These are phyloP conservation scores for Phytopythium delawarense DNA, from an alignment of 352 stramenopile genomes.

Conservation along the genomic window DNA sequence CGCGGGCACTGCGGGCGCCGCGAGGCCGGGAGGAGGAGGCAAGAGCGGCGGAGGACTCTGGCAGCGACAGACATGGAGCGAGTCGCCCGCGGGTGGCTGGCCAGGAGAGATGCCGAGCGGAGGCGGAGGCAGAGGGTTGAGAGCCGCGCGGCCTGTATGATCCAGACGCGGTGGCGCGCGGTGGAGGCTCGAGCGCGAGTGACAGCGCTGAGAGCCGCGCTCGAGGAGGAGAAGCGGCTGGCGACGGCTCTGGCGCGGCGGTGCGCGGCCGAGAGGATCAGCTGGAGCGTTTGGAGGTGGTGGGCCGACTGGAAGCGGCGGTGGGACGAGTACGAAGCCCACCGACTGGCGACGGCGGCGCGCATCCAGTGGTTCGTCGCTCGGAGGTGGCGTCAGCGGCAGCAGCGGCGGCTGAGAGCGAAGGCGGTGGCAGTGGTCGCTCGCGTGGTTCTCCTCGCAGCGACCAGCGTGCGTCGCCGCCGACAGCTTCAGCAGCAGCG, in stretches of 20 bases:
- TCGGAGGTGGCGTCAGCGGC: background rate
- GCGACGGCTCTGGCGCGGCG: background rate
- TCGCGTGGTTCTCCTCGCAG: background rate
- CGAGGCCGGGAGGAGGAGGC: background rate
- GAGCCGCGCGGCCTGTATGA: background rate
- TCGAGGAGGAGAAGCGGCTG: background rate
- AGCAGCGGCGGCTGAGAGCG: background rate
- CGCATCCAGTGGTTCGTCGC: slow-evolving; percentile 24
- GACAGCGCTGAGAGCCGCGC: background rate
- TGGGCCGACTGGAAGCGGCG: slow-evolving; percentile 2
- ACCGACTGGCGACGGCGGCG: slow-evolving; percentile 8
- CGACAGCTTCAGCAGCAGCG: background rate
- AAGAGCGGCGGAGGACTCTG: background rate
- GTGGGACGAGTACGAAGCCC: background rate
- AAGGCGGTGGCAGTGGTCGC: background rate
- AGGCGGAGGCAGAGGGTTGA: background rate
- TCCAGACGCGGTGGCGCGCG: background rate
- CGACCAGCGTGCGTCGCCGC: background rate
- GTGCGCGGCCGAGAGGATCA: slow-evolving; percentile 15
- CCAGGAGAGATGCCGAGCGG: background rate
- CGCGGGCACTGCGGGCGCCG: background rate
- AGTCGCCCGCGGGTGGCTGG: background rate
- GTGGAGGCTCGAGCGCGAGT: background rate
- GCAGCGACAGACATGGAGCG: background rate
- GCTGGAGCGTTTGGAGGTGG: slow-evolving; percentile 28